Evolutionary conservation across 257 asterid genomes (phyloP).

Genomic region (Gentiana dahurica): DNA sequence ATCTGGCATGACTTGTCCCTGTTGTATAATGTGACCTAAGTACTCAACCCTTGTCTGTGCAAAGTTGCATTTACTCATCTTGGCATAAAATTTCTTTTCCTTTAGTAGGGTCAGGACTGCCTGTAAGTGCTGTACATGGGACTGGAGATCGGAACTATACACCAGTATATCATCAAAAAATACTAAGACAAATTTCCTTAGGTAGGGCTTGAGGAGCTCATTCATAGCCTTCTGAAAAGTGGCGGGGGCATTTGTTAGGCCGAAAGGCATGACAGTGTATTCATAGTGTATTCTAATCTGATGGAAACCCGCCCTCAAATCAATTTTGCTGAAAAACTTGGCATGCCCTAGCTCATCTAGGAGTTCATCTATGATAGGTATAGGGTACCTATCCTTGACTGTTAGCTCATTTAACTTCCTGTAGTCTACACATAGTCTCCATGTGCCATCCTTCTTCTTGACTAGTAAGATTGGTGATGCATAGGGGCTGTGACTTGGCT

Average conservation of each 20-base stretch:
- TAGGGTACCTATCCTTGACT: no score
- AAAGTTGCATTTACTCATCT: not conserved
- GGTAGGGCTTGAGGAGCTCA: not conserved
- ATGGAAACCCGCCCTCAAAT: no score
- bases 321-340: no score
- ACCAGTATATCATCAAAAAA: conserved; percentile 2
- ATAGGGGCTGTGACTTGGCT: no score
- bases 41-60: not conserved
- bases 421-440: no score
- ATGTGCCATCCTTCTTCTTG: no score
- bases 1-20: not conserved
- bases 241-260: not conserved
- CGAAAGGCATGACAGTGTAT: not conserved
- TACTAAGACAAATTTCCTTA: not conserved
- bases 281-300: no score
- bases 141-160: not conserved
- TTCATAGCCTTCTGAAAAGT: conserved; percentile 1
- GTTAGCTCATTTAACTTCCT: no score
- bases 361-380: no score
- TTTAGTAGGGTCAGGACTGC: not conserved
- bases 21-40: not conserved
- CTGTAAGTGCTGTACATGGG: not conserved
- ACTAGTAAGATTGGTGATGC: no score
- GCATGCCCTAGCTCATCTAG: no score
- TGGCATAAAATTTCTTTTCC: not conserved